A percentile compares a stretch with the other conserved stretches of the same genome.
Evolutionary conservation across 169 alveolate species (phyloP).

Genomic region (Toxoplasma gondii): DNA sequence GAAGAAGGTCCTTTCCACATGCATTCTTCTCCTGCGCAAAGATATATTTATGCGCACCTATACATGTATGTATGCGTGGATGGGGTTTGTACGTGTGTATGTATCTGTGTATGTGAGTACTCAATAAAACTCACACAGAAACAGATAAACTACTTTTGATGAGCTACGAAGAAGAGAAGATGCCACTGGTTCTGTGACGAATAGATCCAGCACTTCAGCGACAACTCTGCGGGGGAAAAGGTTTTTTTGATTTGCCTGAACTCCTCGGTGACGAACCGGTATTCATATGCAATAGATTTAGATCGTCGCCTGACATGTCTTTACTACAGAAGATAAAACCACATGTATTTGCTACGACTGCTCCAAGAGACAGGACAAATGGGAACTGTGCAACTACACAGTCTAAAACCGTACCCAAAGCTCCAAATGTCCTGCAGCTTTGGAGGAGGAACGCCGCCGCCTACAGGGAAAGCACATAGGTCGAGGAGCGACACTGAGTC

Average conservation of each 20-base stretch:
- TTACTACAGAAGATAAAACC: too few relatives aligned
- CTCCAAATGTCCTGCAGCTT: constrained; percentile 38
- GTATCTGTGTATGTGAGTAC: background rate
- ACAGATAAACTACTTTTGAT: background rate
- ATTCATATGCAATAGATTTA: too few relatives aligned
- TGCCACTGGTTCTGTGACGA: too few relatives aligned
- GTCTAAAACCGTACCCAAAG: constrained; percentile 19
- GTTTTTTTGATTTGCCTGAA: too few relatives aligned
- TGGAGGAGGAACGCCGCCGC: constrained; percentile 57
- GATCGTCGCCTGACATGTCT: too few relatives aligned
- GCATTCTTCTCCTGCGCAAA: background rate
- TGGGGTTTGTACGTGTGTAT: background rate
- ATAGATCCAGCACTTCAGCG: too few relatives aligned
- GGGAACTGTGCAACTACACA: too few relatives aligned
- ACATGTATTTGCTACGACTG: too few relatives aligned
- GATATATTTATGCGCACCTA: background rate
- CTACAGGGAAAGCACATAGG: background rate
- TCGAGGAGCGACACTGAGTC: background rate
- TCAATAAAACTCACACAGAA: background rate
- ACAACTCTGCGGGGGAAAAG: too few relatives aligned
- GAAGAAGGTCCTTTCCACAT: background rate
- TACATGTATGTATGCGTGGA: background rate
- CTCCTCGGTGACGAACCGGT: too few relatives aligned
- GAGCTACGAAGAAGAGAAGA: too few relatives aligned
- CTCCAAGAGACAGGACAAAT: too few relatives aligned